Percentiles rank a stretch among this genome's conserved stretches.
Conservation (phyloP, 1,139 yeast genomes). For the Kodamaea ohmeri region DNA sequence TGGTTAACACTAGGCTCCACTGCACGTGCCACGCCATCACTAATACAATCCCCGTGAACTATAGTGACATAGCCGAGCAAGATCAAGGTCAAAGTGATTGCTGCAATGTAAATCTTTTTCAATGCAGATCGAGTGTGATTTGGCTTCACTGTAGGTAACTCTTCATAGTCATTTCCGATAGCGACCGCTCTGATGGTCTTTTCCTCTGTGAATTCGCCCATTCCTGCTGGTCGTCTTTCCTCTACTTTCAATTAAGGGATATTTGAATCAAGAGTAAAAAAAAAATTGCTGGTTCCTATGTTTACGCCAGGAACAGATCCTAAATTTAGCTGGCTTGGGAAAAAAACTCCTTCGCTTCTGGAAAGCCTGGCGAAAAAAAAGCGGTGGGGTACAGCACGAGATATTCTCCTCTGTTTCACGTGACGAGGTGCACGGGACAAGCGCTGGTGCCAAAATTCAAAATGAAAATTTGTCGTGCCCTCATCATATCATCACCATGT, state of each 20-base stretch:
- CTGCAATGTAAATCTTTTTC: slow-evolving; percentile 1
- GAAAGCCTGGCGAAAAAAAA: neutral
- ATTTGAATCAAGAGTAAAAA: neutral
- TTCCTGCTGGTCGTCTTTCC: slow-evolving; percentile 1
- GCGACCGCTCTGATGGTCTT: slow-evolving; percentile 2
- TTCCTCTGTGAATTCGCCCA: neutral
- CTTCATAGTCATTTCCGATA: slow-evolving; percentile 9
- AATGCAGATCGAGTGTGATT: slow-evolving; percentile 8
- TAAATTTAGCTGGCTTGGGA: slow-evolving; percentile 3
- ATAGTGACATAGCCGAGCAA: neutral
- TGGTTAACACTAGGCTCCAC: neutral
- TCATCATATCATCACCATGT: slow-evolving; percentile 41
- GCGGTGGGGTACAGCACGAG: neutral
- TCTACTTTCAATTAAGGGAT: neutral
- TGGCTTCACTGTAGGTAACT: slow-evolving; percentile 2
- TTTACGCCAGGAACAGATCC: slow-evolving; percentile 2
- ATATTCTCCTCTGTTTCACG: neutral
- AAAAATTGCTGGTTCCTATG: slow-evolving; percentile 5
- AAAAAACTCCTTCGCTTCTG: slow-evolving; percentile 1
- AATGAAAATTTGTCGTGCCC: slow-evolving; percentile 5
- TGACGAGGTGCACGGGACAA: neutral
- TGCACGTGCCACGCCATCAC: neutral
- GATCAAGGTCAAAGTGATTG: slow-evolving; percentile 1
- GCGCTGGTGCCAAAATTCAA: neutral
- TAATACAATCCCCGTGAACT: neutral